Percentiles rank a stretch among this genome's conserved stretches.
Evolutionary conservation across 257 asterid species (phyloP).

Genomic region (Solanum etuberosum): DNA sequence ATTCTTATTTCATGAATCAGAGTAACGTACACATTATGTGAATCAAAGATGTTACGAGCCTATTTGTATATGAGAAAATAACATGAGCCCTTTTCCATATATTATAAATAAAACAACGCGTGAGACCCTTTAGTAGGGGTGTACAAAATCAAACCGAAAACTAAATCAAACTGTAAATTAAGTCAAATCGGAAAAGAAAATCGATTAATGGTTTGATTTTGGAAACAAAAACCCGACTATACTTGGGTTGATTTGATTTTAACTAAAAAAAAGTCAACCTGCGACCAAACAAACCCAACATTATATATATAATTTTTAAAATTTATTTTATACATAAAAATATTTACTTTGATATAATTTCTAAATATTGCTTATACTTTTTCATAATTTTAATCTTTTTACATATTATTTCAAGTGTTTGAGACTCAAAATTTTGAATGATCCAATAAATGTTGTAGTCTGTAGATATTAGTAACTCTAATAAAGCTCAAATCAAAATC

Average conservation of each 20-base stretch:
- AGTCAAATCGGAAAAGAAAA: no score
- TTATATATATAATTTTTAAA: no score
- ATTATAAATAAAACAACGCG: background rate
- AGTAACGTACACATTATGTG: no score
- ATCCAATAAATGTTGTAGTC: background rate
- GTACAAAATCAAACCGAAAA: no score
- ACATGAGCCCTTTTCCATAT: background rate
- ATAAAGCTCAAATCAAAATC: background rate
- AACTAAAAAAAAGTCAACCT: no score
- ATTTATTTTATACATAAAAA: no score
- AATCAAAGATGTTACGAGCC: background rate
- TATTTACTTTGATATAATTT: background rate
- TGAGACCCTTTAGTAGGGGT: background rate
- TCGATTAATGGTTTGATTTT: background rate
- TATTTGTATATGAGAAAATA: no score
- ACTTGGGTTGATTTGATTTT: background rate
- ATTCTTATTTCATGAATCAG: no score
- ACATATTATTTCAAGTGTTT: background rate
- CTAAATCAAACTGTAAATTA: no score
- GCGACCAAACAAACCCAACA: background rate
- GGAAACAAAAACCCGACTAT: background rate
- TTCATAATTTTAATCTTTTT: no score
- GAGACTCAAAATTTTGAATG: background rate
- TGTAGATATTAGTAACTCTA: no score
- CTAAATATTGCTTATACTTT: no score